Evolutionary conservation across 2,329 filamentous ascomycete genomes (phyloP).

Genomic region (Aspergillus sp.): DNA sequence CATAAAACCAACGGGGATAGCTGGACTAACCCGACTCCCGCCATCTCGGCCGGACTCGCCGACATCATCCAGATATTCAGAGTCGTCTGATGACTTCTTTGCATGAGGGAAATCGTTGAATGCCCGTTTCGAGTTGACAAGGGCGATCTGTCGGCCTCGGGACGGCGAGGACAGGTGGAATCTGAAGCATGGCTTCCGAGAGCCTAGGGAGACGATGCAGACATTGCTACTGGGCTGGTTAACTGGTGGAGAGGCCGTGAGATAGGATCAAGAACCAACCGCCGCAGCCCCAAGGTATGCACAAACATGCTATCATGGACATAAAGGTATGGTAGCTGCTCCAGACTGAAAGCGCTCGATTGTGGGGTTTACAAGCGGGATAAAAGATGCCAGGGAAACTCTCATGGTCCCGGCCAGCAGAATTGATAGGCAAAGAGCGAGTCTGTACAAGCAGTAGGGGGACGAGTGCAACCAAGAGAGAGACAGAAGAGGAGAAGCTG

Average conservation of each 20-base stretch:
- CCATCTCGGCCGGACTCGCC: no score
- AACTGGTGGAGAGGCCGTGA: neutral
- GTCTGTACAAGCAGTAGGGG: no score
- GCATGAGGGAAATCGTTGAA: neutral
- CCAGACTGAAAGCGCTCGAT: no score
- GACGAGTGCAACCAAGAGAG: no score
- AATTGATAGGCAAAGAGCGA: neutral
- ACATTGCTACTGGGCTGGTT: neutral
- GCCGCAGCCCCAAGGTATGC: neutral
- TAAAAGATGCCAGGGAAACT: neutral
- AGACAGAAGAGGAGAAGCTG: no score
- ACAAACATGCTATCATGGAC: neutral
- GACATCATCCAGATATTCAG: no score
- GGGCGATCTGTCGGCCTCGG: neutral
- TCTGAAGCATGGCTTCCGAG: neutral
- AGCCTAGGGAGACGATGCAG: neutral
- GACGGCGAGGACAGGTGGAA: neutral
- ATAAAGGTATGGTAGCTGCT: no score
- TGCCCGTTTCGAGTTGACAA: neutral
- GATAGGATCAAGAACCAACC: neutral
- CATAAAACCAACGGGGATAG: no score
- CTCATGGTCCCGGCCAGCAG: no score
- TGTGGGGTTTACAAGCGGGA: neutral
- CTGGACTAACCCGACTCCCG: no score
- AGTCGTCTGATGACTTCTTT: no score